These are phyloP conservation scores for Aureobasidium lini DNA, from an alignment of 2,329 filamentous ascomycete species.

Conservation along the genomic window DNA sequence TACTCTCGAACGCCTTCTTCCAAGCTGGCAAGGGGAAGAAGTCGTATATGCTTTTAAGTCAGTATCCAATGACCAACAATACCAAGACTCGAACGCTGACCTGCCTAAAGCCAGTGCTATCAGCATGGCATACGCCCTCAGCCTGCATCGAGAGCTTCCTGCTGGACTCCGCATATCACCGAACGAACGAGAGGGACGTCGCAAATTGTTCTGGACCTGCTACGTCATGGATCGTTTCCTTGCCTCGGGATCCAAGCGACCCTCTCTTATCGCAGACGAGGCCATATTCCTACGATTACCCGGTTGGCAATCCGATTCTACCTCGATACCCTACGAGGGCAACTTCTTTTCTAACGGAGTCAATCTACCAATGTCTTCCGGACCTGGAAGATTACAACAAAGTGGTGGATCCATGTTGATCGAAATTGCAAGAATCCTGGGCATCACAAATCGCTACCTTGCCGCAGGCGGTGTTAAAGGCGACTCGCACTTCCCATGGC, in stretches of 20 bases:
- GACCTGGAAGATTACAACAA: conserved; percentile 59
- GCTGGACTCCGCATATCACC: conserved; percentile 53
- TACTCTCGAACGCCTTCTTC: conserved; percentile 68
- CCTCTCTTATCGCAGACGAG: conserved; percentile 71
- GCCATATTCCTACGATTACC: conserved; percentile 68
- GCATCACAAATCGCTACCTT: conserved; percentile 75
- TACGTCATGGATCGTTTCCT: conserved; percentile 82
- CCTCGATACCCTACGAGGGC: conserved; percentile 59
- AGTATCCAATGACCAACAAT: background rate
- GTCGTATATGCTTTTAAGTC: conserved; percentile 79
- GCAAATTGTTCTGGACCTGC: conserved; percentile 82
- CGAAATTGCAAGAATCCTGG: conserved; percentile 74
- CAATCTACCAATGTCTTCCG: conserved; percentile 48
- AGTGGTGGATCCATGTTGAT: conserved; percentile 75
- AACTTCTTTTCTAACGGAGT: conserved; percentile 74
- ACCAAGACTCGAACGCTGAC: conserved; percentile 22
- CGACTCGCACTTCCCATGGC: conserved; percentile 87
- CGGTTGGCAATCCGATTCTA: conserved; percentile 59
- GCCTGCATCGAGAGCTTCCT: conserved; percentile 70
- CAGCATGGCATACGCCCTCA: conserved; percentile 75
- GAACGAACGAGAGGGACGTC: conserved; percentile 65
- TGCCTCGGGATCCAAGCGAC: conserved; percentile 71
- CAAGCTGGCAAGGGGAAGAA: conserved; percentile 75
- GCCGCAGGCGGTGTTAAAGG: conserved; percentile 81
- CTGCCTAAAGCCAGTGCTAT: conserved; percentile 56